Conservation (phyloP, 371 early-diverging fungal genomes). For the Rhizopus delemar region DNA sequence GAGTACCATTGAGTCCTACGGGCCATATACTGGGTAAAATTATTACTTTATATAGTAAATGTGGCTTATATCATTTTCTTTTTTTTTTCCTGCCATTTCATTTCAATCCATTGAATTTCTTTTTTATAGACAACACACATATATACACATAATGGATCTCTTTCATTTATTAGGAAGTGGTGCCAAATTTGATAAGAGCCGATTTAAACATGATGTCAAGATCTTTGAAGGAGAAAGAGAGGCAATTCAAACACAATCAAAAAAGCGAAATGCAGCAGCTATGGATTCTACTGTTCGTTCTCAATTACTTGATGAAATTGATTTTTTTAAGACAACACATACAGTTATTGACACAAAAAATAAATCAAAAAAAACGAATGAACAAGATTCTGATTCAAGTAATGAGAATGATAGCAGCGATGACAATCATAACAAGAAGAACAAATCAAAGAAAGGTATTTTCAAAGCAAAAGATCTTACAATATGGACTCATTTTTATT, state of each 20-base stretch:
- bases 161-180: constrained; percentile 83
- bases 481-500: not conserved
- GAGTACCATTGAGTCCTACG: too few relatives aligned
- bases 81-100: not conserved
- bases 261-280: constrained; percentile 36
- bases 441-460: constrained; percentile 2
- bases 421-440: not conserved
- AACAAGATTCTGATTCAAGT: constrained; percentile 1
- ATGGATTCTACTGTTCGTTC: constrained; percentile 39
- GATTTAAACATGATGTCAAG: constrained; percentile 73
- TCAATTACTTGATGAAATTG: constrained; percentile 47
- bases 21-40: too few relatives aligned
- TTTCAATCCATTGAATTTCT: constrained; percentile 5
- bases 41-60: not conserved
- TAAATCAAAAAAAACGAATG: constrained; percentile 4
- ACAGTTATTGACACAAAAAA: constrained; percentile 18
- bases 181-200: constrained; percentile 78
- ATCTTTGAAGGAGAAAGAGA: constrained; percentile 61
- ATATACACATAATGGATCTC: constrained; percentile 62
- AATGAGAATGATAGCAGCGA: not conserved
- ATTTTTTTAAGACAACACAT: constrained; percentile 46
- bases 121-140: constrained; percentile 4
- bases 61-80: constrained; percentile 3
- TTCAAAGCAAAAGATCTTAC: not conserved
- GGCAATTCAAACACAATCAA: constrained; percentile 19